Conservation (phyloP, 2,329 filamentous ascomycete species). For the Endocalyx cinctus region DNA sequence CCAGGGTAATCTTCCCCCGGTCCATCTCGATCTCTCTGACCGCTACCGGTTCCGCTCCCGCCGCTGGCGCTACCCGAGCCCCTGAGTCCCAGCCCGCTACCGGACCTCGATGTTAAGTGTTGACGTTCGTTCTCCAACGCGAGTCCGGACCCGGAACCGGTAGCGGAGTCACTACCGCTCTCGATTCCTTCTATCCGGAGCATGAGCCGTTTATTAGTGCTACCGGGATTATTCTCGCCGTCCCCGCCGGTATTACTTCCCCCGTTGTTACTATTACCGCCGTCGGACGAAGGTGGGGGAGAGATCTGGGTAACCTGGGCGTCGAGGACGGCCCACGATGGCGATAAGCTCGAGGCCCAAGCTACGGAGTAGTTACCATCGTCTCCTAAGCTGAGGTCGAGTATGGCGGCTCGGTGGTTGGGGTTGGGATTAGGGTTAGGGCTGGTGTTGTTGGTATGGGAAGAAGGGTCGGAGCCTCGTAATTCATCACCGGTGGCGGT, state of each 20-base stretch:
- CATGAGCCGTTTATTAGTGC: too few relatives aligned
- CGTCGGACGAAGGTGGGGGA: constrained; percentile 26
- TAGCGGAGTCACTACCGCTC: constrained; percentile 23
- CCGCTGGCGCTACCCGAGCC: constrained; percentile 22
- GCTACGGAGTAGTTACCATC: constrained; percentile 51
- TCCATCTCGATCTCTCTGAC: constrained; percentile 19
- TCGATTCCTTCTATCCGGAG: constrained; percentile 56
- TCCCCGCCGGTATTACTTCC: constrained; percentile 17
- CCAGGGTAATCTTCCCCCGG: constrained; percentile 43
- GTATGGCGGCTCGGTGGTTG: constrained; percentile 45
- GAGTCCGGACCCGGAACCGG: constrained; percentile 32
- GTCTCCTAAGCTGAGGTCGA: constrained; percentile 46
- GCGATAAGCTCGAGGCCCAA: constrained; percentile 66
- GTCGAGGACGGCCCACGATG: constrained; percentile 62
- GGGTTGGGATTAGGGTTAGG: too few relatives aligned
- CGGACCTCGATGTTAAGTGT: too few relatives aligned
- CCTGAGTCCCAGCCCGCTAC: constrained; percentile 32
- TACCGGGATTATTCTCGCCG: constrained; percentile 27
- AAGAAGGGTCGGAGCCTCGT: constrained; percentile 20
- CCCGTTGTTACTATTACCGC: constrained; percentile 29
- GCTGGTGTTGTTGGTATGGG: too few relatives aligned
- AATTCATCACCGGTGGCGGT: constrained; percentile 23
- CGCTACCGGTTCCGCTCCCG: constrained; percentile 27
- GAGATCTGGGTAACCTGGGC: constrained; percentile 40
- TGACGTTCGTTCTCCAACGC: too few relatives aligned